Evolutionary conservation across 2,329 filamentous ascomycete genomes (phyloP), one percentile per base, ranked within the genome.

Genomic region (Diaporthe ilicicola): DNA sequence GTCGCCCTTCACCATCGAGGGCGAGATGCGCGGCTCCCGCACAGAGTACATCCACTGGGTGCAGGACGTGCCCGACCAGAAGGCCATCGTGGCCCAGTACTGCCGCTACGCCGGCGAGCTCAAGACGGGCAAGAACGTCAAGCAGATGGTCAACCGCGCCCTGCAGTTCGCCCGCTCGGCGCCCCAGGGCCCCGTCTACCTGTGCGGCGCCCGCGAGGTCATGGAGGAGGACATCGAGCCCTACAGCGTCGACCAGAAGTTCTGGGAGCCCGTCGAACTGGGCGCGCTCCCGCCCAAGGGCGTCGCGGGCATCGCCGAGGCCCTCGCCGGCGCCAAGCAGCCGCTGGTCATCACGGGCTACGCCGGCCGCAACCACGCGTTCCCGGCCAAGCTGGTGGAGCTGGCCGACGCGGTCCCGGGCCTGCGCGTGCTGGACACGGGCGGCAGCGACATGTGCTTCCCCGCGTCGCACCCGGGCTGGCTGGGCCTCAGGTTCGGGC

Each of bases 61-160:
- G 67, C 82, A 84, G 73, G 81, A 84, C 65, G 81, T 81, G 17
- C 81, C 81, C 6, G 81, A 84, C 73, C 82, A 83, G 72, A 80
- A 81, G 72, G 78, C 79, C 48, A 84, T 97, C 71, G 84, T 97
- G 4, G 85, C 89, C 0, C 94, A 97, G 82, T 97, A 97, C 81
- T 97, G 94, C 79, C 88, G 94, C 12, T 97, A 96, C 77, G 84
- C 91, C 0, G 93, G 87, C 4, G 94, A 97, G 83, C 91, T 97
- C 80, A 95, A 94, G 83, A 92, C 92, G 2, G 94, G 93, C 19
- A 89, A 89, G 77, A 97, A 97, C 77, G 89, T 97, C 72, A 97
- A 97, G 85, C 94, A 97, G 83, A 91, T 97, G 82, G 93, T 97
- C 72, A 94, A 94, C 78, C 91, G 94, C 1, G 94, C 94, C 0